Evolutionary conservation across 257 asterid genomes (phyloP).

Genomic region (Nicotiana undulata): DNA sequence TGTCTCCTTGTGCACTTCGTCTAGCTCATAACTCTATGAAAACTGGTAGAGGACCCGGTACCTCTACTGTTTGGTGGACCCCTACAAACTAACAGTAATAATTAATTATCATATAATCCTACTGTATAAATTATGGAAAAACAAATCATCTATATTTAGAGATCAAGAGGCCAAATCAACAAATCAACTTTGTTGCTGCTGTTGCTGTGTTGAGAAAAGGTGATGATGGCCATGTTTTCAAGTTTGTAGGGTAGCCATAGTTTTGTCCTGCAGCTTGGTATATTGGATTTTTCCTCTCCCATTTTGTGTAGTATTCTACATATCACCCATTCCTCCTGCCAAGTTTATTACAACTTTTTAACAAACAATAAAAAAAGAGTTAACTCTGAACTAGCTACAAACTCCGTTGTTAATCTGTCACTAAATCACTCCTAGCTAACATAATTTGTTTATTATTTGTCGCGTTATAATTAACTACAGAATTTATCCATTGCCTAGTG

Average conservation of each 20-base stretch:
- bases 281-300: slow-evolving; percentile 4
- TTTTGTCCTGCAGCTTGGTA: background rate
- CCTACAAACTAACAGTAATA: background rate
- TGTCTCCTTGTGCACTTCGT: too few relatives aligned
- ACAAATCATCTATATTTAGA: background rate
- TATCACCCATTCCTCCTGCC: slow-evolving; percentile 14
- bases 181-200: slow-evolving; percentile 16
- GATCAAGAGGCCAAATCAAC: slow-evolving; percentile 27
- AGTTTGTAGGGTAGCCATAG: background rate
- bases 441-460: too few relatives aligned
- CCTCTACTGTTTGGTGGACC: too few relatives aligned
- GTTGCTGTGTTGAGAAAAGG: slow-evolving; percentile 17
- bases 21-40: too few relatives aligned
- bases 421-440: too few relatives aligned
- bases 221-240: slow-evolving; percentile 7
- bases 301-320: slow-evolving; percentile 5
- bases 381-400: too few relatives aligned
- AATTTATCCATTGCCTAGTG: too few relatives aligned
- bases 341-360: too few relatives aligned
- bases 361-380: too few relatives aligned
- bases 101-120: background rate
- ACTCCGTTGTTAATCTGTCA: too few relatives aligned
- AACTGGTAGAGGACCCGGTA: too few relatives aligned
- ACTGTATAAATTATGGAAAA: background rate
- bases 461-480: too few relatives aligned